Percentiles rank a stretch among this genome's conserved stretches.
These are phyloP conservation scores for Neospora caninum DNA, from an alignment of 169 alveolate species.

Conservation along the genomic window DNA sequence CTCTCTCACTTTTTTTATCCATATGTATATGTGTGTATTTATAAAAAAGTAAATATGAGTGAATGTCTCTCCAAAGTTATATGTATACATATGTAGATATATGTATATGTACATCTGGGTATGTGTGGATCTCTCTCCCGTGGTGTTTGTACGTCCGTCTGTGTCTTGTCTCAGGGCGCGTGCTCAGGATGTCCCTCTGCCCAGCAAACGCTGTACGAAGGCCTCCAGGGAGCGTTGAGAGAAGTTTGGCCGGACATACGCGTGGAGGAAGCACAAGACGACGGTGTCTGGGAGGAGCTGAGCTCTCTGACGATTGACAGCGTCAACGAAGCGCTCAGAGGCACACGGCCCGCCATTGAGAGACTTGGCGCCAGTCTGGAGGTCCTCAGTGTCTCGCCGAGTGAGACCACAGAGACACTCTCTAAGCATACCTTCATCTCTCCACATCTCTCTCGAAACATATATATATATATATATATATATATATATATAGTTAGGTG, in stretches of 20 bases:
- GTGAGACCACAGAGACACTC: neutral
- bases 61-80: neutral
- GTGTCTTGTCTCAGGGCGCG: slow-evolving; percentile 11
- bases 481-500: neutral
- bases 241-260: neutral
- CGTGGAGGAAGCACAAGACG: neutral
- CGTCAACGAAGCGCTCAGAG: neutral
- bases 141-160: neutral
- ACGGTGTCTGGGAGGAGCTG: neutral
- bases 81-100: neutral
- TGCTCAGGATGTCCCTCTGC: slow-evolving; percentile 10
- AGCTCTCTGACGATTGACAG: neutral
- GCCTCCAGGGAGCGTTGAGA: slow-evolving; percentile 8
- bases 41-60: too few species aligned
- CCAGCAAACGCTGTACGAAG: slow-evolving; percentile 9
- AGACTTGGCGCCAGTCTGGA: neutral
- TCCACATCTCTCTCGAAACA: neutral
- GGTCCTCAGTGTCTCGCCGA: neutral
- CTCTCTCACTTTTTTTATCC: too few species aligned
- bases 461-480: neutral
- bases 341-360: slow-evolving; percentile 11
- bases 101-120: neutral
- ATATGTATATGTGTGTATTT: too few species aligned
- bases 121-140: neutral
- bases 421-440: neutral